Percentiles rank a stretch among this genome's conserved stretches.
phyloP scores from a whole-genome alignment of 2,329 filamentous ascomycete species.

The Trichophaea hybrida region DNA sequence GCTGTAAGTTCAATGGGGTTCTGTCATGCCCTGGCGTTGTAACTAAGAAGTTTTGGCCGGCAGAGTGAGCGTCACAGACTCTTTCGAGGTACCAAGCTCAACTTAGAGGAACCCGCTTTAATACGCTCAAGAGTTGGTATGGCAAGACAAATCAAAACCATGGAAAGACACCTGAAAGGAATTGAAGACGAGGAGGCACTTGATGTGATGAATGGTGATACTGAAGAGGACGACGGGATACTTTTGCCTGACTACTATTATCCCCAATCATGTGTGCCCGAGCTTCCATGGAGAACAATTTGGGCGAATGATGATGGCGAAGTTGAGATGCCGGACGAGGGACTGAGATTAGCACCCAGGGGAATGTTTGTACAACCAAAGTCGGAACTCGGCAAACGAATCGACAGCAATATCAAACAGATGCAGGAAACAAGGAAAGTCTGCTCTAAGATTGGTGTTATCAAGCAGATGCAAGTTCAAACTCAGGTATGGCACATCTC shows the following conservation, averaged over 20 bases:
- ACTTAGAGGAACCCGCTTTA: conserved; percentile 74
- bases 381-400: conserved; percentile 59
- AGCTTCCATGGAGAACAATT: conserved; percentile 59
- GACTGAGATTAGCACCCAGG: conserved; percentile 58
- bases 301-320: conserved; percentile 88
- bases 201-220: conserved; percentile 58
- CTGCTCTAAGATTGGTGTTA: conserved; percentile 88
- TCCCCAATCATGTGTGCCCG: conserved; percentile 68
- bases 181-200: conserved; percentile 44
- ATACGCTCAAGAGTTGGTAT: conserved; percentile 75
- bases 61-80: conserved; percentile 71
- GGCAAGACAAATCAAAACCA: conserved; percentile 60
- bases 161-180: conserved; percentile 49
- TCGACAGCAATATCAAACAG: conserved; percentile 82
- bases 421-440: conserved; percentile 95
- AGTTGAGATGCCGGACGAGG: conserved; percentile 76
- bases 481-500: conserved; percentile 55
- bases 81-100: conserved; percentile 72
- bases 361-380: conserved; percentile 63
- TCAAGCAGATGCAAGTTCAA: conserved; percentile 99
- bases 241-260: conserved; percentile 93
- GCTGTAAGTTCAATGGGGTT: conserved; percentile 21
- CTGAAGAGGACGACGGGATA: conserved; percentile 56
- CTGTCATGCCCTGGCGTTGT: neutral
- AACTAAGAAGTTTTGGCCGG: conserved; percentile 39